These are phyloP conservation scores for Metschnikowia chrysomelidarum DNA, from an alignment of 805 yeast genomes.

Conservation along the genomic window DNA sequence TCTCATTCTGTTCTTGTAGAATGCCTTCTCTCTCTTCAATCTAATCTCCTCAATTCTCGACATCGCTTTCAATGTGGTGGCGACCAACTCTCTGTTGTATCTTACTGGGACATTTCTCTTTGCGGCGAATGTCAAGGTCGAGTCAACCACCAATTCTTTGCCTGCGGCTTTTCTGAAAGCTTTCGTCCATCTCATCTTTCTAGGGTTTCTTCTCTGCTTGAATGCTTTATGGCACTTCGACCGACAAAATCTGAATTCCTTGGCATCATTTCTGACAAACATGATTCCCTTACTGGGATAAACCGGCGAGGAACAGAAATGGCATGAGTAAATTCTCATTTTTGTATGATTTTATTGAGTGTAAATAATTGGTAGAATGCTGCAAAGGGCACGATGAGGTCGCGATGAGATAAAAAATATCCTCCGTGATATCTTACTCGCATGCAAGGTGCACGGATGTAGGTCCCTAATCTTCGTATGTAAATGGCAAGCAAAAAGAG, in stretches of 20 bases:
- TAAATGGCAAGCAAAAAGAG: too few relatives aligned
- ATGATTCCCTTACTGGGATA: constrained; percentile 86
- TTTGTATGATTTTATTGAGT: constrained; percentile 16
- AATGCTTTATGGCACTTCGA: constrained; percentile 97
- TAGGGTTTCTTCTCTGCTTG: constrained; percentile 97
- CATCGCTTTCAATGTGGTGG: constrained; percentile 94
- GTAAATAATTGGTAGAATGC: not conserved
- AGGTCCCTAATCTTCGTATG: too few relatives aligned
- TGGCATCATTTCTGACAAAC: constrained; percentile 98
- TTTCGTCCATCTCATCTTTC: constrained; percentile 97
- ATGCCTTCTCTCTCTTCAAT: constrained; percentile 94
- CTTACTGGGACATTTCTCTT: constrained; percentile 98
- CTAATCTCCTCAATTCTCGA: constrained; percentile 93
- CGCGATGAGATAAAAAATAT: constrained; percentile 19
- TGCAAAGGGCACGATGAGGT: constrained; percentile 9
- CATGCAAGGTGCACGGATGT: constrained; percentile 19
- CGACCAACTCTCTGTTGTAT: constrained; percentile 93
- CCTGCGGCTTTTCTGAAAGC: constrained; percentile 99
- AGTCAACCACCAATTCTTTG: constrained; percentile 95
- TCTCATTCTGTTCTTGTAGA: constrained; percentile 99
- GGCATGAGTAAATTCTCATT: constrained; percentile 90
- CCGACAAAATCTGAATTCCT: constrained; percentile 95
- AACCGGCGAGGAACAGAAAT: constrained; percentile 96
- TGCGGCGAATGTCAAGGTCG: constrained; percentile 93
- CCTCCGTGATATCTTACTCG: constrained; percentile 4